Conservation (phyloP, 495 filamentous ascomycete species). For the Cudoniella acicularis region DNA sequence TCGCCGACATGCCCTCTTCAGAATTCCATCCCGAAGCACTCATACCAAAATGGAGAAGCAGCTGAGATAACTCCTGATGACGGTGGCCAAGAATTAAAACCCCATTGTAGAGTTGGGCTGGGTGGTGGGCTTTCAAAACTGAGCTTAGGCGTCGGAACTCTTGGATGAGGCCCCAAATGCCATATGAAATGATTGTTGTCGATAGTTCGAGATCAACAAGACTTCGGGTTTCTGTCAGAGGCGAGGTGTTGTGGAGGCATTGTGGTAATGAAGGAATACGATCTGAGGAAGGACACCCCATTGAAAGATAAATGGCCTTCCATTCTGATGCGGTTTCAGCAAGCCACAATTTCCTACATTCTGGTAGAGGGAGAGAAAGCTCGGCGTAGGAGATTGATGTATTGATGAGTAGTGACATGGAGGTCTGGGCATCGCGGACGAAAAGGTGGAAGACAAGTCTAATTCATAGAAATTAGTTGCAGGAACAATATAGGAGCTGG, state of each 20-base stretch:
- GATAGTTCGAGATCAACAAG: slow-evolving; percentile 48
- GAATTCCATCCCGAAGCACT: too few relatives aligned
- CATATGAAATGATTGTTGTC: slow-evolving; percentile 50
- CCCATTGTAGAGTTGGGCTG: background rate
- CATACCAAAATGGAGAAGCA: background rate
- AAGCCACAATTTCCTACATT: slow-evolving; percentile 50
- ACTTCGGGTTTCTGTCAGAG: slow-evolving; percentile 26
- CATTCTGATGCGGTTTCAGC: slow-evolving; percentile 52
- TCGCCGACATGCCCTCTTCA: background rate
- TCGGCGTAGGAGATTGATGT: slow-evolving; percentile 63
- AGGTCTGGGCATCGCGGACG: slow-evolving; percentile 54
- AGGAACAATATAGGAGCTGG: background rate
- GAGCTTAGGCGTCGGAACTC: slow-evolving; percentile 40
- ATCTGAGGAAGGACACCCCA: slow-evolving; percentile 2
- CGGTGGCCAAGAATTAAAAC: background rate
- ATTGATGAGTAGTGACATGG: slow-evolving; percentile 52
- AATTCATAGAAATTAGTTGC: too few relatives aligned
- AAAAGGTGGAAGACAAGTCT: slow-evolving; percentile 56
- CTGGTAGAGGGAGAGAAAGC: slow-evolving; percentile 55
- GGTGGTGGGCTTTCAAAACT: background rate
- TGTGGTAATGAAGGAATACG: slow-evolving; percentile 1
- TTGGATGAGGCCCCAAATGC: slow-evolving; percentile 54
- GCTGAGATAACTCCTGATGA: slow-evolving; percentile 1
- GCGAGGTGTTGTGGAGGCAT: slow-evolving; percentile 2
- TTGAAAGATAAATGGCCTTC: slow-evolving; percentile 46